Conservation (phyloP, 1,284 basidiomycete genomes). For the Gomphus sp. region DNA sequence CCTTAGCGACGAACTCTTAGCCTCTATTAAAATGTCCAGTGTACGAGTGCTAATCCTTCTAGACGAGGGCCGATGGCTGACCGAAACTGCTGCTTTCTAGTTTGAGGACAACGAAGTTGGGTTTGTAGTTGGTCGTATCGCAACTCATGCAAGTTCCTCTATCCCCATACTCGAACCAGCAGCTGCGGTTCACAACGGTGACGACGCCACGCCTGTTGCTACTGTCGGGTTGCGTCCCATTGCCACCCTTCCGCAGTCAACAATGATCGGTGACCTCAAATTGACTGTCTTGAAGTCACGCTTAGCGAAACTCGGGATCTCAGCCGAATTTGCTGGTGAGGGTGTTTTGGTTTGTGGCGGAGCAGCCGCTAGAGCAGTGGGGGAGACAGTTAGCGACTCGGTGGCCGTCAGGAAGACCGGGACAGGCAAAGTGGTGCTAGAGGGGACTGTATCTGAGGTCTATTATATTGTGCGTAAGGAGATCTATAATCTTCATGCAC, state of each 20-base stretch:
- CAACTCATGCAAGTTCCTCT: constrained; percentile 71
- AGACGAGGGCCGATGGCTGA: background rate
- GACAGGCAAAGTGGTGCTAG: constrained; percentile 76
- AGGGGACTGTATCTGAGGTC: constrained; percentile 80
- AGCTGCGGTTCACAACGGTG: constrained; percentile 15
- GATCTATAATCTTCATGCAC: constrained; percentile 83
- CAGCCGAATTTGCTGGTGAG: constrained; percentile 89
- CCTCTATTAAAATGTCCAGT: constrained; percentile 78
- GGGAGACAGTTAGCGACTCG: constrained; percentile 53
- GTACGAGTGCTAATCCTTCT: constrained; percentile 34
- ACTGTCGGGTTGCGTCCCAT: constrained; percentile 47
- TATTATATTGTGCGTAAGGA: constrained; percentile 83
- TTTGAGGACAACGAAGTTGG: constrained; percentile 98
- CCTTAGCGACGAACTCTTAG: constrained; percentile 81
- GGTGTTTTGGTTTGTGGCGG: constrained; percentile 89
- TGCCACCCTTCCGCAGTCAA: constrained; percentile 66
- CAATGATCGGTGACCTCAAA: constrained; percentile 94
- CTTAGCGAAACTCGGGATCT: constrained; percentile 64
- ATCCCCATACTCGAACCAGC: constrained; percentile 60
- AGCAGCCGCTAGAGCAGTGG: constrained; percentile 38
- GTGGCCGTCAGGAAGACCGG: constrained; percentile 85
- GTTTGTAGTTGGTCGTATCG: constrained; percentile 79
- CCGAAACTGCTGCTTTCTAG: constrained; percentile 28
- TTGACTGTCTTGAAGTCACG: constrained; percentile 77
- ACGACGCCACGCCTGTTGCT: constrained; percentile 16